phyloP scores from a whole-genome alignment of 169 alveolate species.

The Besnoitia besnoiti region DNA sequence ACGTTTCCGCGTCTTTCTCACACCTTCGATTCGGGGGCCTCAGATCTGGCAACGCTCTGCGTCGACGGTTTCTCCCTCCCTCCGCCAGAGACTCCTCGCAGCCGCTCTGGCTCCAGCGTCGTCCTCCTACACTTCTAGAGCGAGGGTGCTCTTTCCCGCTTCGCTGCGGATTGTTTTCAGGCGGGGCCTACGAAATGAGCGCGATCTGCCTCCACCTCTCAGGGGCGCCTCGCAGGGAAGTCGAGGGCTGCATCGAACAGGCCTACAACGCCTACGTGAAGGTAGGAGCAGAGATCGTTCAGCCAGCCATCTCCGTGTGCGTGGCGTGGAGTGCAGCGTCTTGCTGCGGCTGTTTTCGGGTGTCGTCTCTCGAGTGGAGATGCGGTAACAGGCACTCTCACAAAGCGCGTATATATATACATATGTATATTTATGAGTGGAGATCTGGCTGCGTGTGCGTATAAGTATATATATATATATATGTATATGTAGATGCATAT shows the following conservation, averaged over 20 bases:
- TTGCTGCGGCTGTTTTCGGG: neutral
- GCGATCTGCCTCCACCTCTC: slow-evolving; percentile 32
- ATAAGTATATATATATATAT: neutral
- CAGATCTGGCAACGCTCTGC: neutral
- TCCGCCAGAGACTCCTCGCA: no score
- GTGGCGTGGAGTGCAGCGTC: neutral
- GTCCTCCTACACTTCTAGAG: neutral
- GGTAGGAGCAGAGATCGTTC: slow-evolving; percentile 32
- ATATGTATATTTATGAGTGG: neutral
- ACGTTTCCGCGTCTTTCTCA: no score
- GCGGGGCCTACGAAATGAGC: slow-evolving; percentile 64
- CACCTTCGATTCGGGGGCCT: no score
- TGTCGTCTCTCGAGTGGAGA: neutral
- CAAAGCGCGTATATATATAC: neutral
- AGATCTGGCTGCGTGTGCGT: neutral
- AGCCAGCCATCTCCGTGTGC: no score
- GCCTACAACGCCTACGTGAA: slow-evolving; percentile 52
- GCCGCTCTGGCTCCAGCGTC: no score
- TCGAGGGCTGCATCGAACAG: slow-evolving; percentile 56
- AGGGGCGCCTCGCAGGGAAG: slow-evolving; percentile 47
- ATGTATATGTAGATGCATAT: neutral
- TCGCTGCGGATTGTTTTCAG: slow-evolving; percentile 31
- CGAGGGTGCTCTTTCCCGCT: no score
- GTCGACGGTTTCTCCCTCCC: neutral
- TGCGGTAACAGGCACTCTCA: neutral